These are phyloP conservation scores for Didymella keratinophila DNA, from an alignment of 2,329 filamentous ascomycete species.

Conservation along the genomic window DNA sequence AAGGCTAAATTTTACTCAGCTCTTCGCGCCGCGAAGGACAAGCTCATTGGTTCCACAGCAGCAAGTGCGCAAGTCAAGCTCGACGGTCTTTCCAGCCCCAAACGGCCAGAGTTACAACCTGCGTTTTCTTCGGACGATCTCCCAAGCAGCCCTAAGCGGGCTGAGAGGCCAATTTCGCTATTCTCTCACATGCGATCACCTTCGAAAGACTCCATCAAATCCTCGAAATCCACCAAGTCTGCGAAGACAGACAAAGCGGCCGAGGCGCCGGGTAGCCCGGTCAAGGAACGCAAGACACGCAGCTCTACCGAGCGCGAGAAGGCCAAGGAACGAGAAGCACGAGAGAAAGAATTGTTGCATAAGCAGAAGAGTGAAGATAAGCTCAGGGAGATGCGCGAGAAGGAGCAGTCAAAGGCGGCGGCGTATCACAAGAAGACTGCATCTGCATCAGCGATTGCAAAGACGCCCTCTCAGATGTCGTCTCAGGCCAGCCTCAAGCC, in stretches of 20 bases:
- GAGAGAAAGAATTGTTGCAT: slow-evolving; percentile 62
- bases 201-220: slow-evolving; percentile 47
- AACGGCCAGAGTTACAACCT: slow-evolving; percentile 35
- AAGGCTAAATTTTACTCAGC: slow-evolving; percentile 94
- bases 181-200: slow-evolving; percentile 49
- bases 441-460: slow-evolving; percentile 46
- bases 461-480: slow-evolving; percentile 58
- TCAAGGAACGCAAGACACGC: slow-evolving; percentile 59
- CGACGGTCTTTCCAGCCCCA: slow-evolving; percentile 56
- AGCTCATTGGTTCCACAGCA: slow-evolving; percentile 78
- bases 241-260: slow-evolving; percentile 37
- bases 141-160: slow-evolving; percentile 45
- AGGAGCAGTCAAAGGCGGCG: slow-evolving; percentile 72
- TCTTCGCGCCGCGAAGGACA: slow-evolving; percentile 82
- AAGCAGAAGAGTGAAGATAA: slow-evolving; percentile 71
- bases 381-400: slow-evolving; percentile 72
- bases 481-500: slow-evolving; percentile 44
- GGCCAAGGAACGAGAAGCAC: slow-evolving; percentile 64
- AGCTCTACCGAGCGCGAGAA: slow-evolving; percentile 70
- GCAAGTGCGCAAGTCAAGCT: slow-evolving; percentile 66
- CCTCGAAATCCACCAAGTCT: slow-evolving; percentile 37
- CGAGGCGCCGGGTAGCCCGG: slow-evolving; percentile 42
- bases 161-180: slow-evolving; percentile 40
- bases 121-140: slow-evolving; percentile 45
- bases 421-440: slow-evolving; percentile 54